These are phyloP conservation scores for Clausena lansium DNA, from an alignment of 345 rosid species.

Conservation along the genomic window DNA sequence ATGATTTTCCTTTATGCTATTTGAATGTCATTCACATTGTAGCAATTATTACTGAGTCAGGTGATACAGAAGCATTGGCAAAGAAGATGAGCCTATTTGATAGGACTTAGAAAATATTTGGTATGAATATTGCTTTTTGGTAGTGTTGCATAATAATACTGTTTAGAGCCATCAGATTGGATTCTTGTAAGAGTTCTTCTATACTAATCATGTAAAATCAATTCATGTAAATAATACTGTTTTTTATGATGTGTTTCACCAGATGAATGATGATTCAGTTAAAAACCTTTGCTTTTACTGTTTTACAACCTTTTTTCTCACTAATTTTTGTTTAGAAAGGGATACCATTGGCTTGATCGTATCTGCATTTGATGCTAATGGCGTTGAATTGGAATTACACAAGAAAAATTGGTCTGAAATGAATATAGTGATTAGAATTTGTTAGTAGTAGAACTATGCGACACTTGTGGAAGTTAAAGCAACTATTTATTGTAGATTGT, in stretches of 20 bases:
- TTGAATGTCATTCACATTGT: background rate
- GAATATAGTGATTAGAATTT: background rate
- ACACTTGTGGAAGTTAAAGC: background rate
- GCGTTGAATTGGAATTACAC: conserved; percentile 1
- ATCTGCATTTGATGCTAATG: background rate
- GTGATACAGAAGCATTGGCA: no score
- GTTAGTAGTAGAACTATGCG: background rate
- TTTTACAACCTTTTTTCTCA: background rate
- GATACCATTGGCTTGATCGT: background rate
- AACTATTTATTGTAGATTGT: background rate
- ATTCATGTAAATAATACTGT: background rate
- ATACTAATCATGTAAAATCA: background rate
- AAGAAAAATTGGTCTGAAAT: background rate
- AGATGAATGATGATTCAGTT: background rate
- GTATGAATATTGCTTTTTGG: background rate
- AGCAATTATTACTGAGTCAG: no score
- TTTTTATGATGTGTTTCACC: background rate
- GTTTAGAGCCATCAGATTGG: background rate
- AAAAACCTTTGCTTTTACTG: background rate
- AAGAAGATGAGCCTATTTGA: no score
- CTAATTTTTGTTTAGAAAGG: background rate
- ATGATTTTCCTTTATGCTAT: conserved; percentile 1
- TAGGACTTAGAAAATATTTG: background rate
- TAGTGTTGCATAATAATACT: background rate
- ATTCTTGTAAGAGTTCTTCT: background rate